Percentiles rank a stretch among this genome's conserved stretches.
phyloP scores from a whole-genome alignment of 1,284 basidiomycete genomes.

The Melampsora americana region DNA sequence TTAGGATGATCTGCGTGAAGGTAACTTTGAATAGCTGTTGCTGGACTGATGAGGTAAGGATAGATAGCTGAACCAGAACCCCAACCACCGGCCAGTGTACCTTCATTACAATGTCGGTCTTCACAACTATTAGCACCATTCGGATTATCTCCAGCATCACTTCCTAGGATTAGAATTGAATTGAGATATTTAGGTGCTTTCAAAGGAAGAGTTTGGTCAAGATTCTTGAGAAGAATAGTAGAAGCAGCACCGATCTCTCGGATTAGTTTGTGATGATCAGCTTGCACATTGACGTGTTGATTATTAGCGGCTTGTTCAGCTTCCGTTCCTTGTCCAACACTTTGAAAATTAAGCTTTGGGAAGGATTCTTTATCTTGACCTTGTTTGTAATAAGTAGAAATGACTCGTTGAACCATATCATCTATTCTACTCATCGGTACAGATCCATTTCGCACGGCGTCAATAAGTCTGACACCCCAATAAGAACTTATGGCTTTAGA shows the following conservation, averaged over 20 bases:
- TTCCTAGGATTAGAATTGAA: slow-evolving; percentile 30
- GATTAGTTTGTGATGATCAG: slow-evolving; percentile 38
- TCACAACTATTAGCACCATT: slow-evolving; percentile 29
- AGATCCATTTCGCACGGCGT: slow-evolving; percentile 36
- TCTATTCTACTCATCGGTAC: slow-evolving; percentile 33
- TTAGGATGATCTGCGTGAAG: not conserved
- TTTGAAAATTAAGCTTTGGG: slow-evolving; percentile 22
- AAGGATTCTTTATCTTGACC: slow-evolving; percentile 38
- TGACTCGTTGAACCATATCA: slow-evolving; percentile 40
- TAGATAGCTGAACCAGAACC: slow-evolving; percentile 41
- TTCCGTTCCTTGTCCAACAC: slow-evolving; percentile 37
- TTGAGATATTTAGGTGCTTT: slow-evolving; percentile 37
- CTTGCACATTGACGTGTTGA: slow-evolving; percentile 46
- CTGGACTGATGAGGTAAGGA: slow-evolving; percentile 37
- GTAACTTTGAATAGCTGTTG: slow-evolving; percentile 32
- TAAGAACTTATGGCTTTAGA: slow-evolving; percentile 27
- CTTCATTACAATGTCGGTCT: slow-evolving; percentile 39
- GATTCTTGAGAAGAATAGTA: slow-evolving; percentile 51
- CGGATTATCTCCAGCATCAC: slow-evolving; percentile 42
- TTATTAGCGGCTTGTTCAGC: slow-evolving; percentile 32
- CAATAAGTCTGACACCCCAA: slow-evolving; percentile 39
- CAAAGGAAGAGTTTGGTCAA: slow-evolving; percentile 46
- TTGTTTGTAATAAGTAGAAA: slow-evolving; percentile 43
- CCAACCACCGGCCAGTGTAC: slow-evolving; percentile 36
- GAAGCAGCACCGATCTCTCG: slow-evolving; percentile 47